Evolutionary conservation across 1,284 basidiomycete species (phyloP).

Genomic region (Jaminaea rosea): DNA sequence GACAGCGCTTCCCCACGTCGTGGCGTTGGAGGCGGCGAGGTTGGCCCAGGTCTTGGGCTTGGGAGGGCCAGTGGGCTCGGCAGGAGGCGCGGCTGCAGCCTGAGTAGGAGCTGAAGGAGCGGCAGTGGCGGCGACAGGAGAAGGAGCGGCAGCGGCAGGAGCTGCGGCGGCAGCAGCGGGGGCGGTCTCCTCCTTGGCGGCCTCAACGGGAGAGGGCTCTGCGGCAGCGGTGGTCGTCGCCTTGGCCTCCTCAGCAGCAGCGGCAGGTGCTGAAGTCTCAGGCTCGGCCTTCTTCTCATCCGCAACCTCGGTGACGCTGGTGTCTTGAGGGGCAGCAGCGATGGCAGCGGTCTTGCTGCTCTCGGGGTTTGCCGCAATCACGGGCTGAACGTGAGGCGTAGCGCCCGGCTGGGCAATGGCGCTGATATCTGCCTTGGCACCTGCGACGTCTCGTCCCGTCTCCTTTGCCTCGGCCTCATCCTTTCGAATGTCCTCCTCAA

Average conservation of each 20-base stretch:
- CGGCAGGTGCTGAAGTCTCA: constrained; percentile 12
- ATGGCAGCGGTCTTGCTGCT: constrained; percentile 18
- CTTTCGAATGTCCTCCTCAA: constrained; percentile 6
- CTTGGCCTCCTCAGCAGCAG: constrained; percentile 7
- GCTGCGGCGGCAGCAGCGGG: constrained; percentile 14
- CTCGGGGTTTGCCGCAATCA: constrained; percentile 28
- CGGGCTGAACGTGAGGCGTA: constrained; percentile 18
- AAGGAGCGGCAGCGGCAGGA: constrained; percentile 4
- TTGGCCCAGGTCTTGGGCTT: constrained; percentile 46
- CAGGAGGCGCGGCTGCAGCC: constrained; percentile 28
- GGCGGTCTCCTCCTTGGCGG: constrained; percentile 49
- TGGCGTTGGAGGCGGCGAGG: constrained; percentile 38
- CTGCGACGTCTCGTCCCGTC: constrained; percentile 6
- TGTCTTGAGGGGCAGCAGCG: constrained; percentile 8
- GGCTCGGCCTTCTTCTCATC: too few relatives aligned
- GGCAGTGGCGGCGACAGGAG: constrained; percentile 38
- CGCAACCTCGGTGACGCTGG: constrained; percentile 16
- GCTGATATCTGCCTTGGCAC: constrained; percentile 21
- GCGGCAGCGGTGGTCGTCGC: constrained; percentile 15
- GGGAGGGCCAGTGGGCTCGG: constrained; percentile 19
- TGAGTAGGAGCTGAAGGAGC: constrained; percentile 32
- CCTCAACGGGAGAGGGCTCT: constrained; percentile 35
- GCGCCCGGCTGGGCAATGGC: constrained; percentile 27
- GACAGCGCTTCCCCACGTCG: constrained; percentile 39
- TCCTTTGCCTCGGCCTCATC: constrained; percentile 2